phyloP scores from a whole-genome alignment of 176 grass and related monocot genomes.

The Aegilops sharonensis region DNA sequence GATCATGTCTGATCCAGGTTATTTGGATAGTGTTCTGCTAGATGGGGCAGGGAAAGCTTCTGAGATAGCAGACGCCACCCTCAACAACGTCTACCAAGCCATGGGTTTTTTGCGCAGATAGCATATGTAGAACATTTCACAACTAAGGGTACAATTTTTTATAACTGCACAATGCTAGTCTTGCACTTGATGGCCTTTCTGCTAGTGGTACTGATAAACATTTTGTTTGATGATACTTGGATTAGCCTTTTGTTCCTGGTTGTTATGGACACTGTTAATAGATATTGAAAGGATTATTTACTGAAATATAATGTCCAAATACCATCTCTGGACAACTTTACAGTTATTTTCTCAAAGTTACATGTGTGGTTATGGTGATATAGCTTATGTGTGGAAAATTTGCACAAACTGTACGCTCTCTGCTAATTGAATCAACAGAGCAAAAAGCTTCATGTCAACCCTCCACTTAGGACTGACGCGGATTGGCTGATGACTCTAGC shows the following conservation, averaged over 20 bases:
- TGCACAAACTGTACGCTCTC: background rate
- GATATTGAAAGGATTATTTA: background rate
- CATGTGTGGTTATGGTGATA: background rate
- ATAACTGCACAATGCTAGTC: background rate
- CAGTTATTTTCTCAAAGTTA: background rate
- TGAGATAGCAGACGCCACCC: constrained; percentile 77
- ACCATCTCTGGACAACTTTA: background rate
- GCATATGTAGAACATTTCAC: background rate
- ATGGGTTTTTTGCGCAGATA: constrained; percentile 93
- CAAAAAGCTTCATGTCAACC: constrained; percentile 44
- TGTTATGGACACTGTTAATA: background rate
- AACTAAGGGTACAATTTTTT: background rate
- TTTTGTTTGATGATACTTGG: background rate
- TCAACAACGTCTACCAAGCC: constrained; percentile 88
- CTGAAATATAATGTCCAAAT: background rate
- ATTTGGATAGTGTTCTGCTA: constrained; percentile 76
- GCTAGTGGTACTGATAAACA: background rate
- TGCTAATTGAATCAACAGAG: background rate
- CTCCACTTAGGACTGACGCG: constrained; percentile 55
- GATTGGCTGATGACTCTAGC: constrained; percentile 71
- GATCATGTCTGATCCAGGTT: constrained; percentile 77
- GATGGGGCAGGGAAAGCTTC: constrained; percentile 78
- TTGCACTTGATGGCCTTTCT: background rate
- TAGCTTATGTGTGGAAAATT: background rate
- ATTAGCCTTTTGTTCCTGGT: background rate